These are phyloP conservation scores for Boletus eberwhitei DNA, from an alignment of 768 basidiomycete species.

Conservation along the genomic window DNA sequence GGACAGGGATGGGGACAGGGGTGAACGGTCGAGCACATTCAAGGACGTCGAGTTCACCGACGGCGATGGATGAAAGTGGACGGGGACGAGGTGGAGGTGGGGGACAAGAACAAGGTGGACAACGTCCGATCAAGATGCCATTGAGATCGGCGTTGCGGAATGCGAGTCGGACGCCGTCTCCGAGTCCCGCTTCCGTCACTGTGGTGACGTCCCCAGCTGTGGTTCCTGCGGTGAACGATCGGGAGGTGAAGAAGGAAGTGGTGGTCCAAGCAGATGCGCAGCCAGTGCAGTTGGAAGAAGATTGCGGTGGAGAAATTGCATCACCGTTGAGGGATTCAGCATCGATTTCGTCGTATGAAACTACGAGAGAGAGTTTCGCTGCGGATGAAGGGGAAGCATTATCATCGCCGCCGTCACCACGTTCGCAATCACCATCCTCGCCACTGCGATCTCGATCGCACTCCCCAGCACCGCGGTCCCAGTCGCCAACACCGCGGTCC, in stretches of 20 bases:
- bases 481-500: not conserved
- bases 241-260: not conserved
- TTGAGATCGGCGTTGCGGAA: conserved; percentile 63
- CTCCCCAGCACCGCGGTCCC: not conserved
- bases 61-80: not conserved
- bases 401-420: not conserved
- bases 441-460: not conserved
- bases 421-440: not conserved
- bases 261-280: not conserved
- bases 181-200: conserved; percentile 14
- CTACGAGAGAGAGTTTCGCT: conserved; percentile 54
- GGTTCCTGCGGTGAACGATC: not conserved
- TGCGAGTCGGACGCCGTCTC: conserved; percentile 49
- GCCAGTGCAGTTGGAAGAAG: not conserved
- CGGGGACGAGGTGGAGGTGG: not conserved
- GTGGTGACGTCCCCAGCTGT: not conserved
- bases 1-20: not conserved
- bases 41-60: not conserved
- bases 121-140: conserved; percentile 43
- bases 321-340: conserved; percentile 17
- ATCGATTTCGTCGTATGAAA: conserved; percentile 60
- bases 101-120: not conserved
- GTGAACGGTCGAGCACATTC: not conserved
- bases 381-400: conserved; percentile 20
- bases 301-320: not conserved